phyloP scores from a whole-genome alignment of 2,329 filamentous ascomycete genomes.

The Chaetomiaceae sp. region DNA sequence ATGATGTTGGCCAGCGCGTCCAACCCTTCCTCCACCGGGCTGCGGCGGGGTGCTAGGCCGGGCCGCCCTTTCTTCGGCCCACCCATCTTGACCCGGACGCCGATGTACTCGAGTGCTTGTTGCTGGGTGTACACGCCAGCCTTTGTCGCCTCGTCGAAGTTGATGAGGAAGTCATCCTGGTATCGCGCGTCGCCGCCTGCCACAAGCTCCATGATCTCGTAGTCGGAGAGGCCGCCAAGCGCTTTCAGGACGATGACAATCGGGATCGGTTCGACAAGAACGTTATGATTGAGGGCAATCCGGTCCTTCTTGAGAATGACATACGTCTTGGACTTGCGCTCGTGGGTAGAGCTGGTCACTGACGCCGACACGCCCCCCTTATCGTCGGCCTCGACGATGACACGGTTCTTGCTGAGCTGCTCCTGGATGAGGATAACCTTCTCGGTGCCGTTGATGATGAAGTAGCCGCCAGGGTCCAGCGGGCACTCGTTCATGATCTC shows the following conservation, averaged over 20 bases:
- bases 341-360: slow-evolving; percentile 94
- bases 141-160: slow-evolving; percentile 87
- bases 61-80: slow-evolving; percentile 44
- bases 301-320: slow-evolving; percentile 90
- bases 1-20: slow-evolving; percentile 90
- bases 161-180: slow-evolving; percentile 91
- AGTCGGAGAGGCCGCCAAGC: slow-evolving; percentile 86
- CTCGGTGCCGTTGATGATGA: slow-evolving; percentile 94
- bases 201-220: slow-evolving; percentile 88
- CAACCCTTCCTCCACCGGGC: slow-evolving; percentile 83
- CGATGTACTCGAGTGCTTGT: slow-evolving; percentile 90
- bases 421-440: slow-evolving; percentile 99
- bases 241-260: slow-evolving; percentile 92
- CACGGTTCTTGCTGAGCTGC: slow-evolving; percentile 96
- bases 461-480: slow-evolving; percentile 93
- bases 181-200: slow-evolving; percentile 82
- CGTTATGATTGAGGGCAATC: slow-evolving; percentile 86
- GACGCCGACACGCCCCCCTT: slow-evolving; percentile 95
- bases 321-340: slow-evolving; percentile 96
- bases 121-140: slow-evolving; percentile 86
- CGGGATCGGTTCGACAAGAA: slow-evolving; percentile 86
- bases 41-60: slow-evolving; percentile 50
- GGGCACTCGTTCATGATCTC: slow-evolving; percentile 91
- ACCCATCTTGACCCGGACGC: slow-evolving; percentile 80
- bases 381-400: slow-evolving; percentile 88